phyloP scores from a whole-genome alignment of 495 filamentous ascomycete genomes.

The Hapsidospora chrysogenum region DNA sequence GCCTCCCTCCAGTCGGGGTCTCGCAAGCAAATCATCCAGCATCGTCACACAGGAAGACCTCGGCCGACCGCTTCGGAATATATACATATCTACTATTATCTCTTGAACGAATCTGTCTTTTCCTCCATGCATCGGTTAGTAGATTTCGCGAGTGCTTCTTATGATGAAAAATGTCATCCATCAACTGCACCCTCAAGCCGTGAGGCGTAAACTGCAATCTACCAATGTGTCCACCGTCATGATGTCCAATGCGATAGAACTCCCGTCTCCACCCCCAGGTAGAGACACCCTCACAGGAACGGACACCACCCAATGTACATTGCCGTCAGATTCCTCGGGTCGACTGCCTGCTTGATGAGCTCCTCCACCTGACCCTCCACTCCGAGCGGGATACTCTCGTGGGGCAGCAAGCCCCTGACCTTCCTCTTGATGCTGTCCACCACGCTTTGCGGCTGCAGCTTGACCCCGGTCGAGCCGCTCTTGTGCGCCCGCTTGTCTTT shows the following conservation, averaged over 20 bases:
- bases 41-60: no score
- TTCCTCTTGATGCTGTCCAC: constrained; percentile 79
- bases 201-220: no score
- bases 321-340: constrained; percentile 54
- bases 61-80: no score
- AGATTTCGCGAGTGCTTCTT: no score
- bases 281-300: constrained; percentile 69
- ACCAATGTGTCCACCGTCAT: no score
- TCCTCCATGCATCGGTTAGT: no score
- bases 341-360: constrained; percentile 68
- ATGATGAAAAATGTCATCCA: neutral
- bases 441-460: constrained; percentile 76
- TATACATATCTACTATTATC: no score
- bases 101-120: no score
- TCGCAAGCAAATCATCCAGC: no score
- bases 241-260: no score
- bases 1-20: no score
- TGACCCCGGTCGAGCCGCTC: constrained; percentile 45
- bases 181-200: neutral
- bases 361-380: constrained; percentile 94
- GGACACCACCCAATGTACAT: constrained; percentile 99
- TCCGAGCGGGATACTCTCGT: constrained; percentile 77
- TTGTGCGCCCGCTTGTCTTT: constrained; percentile 40
- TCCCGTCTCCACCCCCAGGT: no score
- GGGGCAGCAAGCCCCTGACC: constrained; percentile 63